Evolutionary conservation across 106 monocot species (phyloP).

Genomic region (Dioscorea zingiberensis): DNA sequence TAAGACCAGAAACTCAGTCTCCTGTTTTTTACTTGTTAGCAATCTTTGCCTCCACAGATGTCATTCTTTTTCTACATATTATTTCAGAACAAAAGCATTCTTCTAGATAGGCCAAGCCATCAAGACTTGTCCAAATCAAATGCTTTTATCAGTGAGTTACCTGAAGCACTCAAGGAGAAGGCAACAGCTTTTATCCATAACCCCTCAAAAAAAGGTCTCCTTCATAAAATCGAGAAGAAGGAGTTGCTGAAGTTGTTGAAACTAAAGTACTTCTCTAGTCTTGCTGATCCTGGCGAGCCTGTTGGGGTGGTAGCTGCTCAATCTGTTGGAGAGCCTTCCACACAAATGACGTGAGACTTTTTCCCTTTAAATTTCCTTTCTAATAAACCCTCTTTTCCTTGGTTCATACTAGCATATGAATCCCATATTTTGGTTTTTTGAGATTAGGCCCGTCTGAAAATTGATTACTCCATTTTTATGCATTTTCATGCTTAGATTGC

Average conservation of each 20-base stretch:
- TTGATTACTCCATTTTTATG: no score
- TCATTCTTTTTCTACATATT: conserved; percentile 1
- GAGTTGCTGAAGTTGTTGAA: conserved; percentile 64
- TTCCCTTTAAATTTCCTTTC: not conserved
- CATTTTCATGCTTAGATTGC: no score
- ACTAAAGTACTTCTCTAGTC: conserved; percentile 72
- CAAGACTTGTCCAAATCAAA: conserved; percentile 36
- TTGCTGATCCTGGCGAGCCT: conserved; percentile 87
- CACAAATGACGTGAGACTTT: conserved; percentile 95
- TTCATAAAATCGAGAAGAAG: conserved; percentile 29
- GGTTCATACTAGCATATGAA: not conserved
- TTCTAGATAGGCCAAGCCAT: conserved; percentile 33
- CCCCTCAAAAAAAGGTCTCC: conserved; percentile 12
- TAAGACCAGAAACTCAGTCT: conserved; percentile 20
- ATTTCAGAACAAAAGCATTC: conserved; percentile 59
- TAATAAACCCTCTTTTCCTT: not conserved
- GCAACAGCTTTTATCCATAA: conserved; percentile 21
- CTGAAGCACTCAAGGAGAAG: conserved; percentile 30
- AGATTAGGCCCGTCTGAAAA: no score
- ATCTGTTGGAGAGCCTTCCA: conserved; percentile 94
- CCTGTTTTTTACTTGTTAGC: not conserved
- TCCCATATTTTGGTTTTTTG: not conserved
- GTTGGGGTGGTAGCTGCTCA: conserved; percentile 95
- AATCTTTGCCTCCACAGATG: not conserved
- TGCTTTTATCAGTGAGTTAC: conserved; percentile 50